These are phyloP conservation scores for Kwoniella mangroviensis DNA, from an alignment of 768 basidiomycete genomes.

Conservation along the genomic window DNA sequence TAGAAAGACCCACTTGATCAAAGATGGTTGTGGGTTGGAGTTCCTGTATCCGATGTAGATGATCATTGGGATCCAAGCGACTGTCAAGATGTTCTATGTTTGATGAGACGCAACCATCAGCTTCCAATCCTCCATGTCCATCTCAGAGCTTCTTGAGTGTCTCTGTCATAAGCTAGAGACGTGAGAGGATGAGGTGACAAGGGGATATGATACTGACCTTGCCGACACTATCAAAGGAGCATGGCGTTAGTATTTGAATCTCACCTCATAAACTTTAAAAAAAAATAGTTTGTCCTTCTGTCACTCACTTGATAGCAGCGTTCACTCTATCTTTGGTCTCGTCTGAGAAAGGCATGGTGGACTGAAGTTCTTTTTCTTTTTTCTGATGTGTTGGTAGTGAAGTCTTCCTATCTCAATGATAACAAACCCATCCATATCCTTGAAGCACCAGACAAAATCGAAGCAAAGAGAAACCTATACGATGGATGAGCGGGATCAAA, in stretches of 20 bases:
- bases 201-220: constrained; percentile 44
- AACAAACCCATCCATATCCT: background rate
- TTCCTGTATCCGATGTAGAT: constrained; percentile 93
- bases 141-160: too few species aligned
- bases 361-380: background rate
- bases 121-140: too few species aligned
- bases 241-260: too few species aligned
- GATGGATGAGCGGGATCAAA: background rate
- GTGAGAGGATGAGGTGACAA: background rate
- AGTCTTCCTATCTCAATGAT: background rate
- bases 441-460: background rate
- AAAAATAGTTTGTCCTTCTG: too few species aligned
- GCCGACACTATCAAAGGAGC: constrained; percentile 46
- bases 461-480: constrained; percentile 9
- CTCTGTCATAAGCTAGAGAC: too few species aligned
- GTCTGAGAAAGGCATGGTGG: constrained; percentile 55
- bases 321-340: constrained; percentile 57
- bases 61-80: constrained; percentile 94
- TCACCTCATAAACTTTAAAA: too few species aligned
- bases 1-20: constrained; percentile 78
- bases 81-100: constrained; percentile 81
- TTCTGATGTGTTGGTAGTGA: background rate
- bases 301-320: constrained; percentile 54
- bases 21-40: constrained; percentile 89
- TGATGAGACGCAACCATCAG: background rate